phyloP scores from a whole-genome alignment of 140 eudicot genomes.

The Erigeron philadelphicus region DNA sequence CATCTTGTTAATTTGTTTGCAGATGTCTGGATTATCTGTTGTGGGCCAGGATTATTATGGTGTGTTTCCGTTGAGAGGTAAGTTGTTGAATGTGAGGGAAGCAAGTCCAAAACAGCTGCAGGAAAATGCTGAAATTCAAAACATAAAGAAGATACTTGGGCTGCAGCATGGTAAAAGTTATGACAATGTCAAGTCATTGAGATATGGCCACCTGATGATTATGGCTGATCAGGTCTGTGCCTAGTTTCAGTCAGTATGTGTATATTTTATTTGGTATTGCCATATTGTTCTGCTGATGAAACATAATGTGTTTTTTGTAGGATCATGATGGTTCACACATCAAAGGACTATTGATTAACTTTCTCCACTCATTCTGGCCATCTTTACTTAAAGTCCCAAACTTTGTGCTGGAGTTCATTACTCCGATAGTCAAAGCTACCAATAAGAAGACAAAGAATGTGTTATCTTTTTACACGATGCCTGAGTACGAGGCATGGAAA shows the following conservation, averaged over 20 bases:
- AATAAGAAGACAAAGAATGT: conserved; percentile 39
- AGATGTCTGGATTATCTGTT: conserved; percentile 82
- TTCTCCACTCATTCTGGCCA: conserved; percentile 93
- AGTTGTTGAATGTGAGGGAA: conserved; percentile 90
- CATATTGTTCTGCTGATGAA: neutral
- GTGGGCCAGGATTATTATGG: conserved; percentile 85
- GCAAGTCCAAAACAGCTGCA: conserved; percentile 67
- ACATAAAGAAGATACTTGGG: conserved; percentile 73
- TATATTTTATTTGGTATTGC: neutral
- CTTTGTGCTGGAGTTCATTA: conserved; percentile 74
- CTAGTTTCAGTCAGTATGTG: neutral
- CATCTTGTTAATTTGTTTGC: neutral
- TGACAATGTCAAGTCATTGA: conserved; percentile 55
- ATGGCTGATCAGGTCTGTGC: conserved; percentile 87
- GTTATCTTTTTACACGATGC: conserved; percentile 67
- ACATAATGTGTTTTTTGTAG: conserved; percentile 31
- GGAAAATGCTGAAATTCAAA: conserved; percentile 76
- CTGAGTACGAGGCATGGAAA: conserved; percentile 78
- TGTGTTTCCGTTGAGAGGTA: conserved; percentile 87
- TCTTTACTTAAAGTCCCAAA: conserved; percentile 75
- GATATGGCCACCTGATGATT: conserved; percentile 94
- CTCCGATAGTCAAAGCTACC: conserved; percentile 90
- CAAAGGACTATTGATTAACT: conserved; percentile 83
- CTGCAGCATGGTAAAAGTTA: conserved; percentile 68
- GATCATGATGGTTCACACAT: conserved; percentile 38